Evolutionary conservation across 208 protist species (phyloP).

Genomic region (Endotrypanum monterogeii): DNA sequence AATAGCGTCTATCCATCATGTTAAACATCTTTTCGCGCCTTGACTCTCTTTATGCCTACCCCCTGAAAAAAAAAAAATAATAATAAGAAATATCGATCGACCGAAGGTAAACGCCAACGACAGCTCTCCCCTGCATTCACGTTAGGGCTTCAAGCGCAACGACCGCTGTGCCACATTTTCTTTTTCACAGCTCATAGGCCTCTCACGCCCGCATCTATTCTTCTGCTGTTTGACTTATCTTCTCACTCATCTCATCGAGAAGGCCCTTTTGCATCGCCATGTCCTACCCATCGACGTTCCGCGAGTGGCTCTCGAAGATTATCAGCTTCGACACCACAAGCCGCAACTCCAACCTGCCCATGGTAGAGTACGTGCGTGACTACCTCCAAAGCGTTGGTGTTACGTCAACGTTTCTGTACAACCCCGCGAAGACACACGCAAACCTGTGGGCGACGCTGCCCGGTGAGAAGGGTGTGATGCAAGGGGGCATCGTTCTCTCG

Average conservation of each 20-base stretch:
- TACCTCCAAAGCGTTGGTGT: conserved; percentile 37
- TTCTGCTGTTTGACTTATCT: neutral
- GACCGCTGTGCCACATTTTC: neutral
- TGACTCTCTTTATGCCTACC: neutral
- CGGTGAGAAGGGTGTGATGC: conserved; percentile 38
- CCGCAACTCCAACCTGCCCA: conserved; percentile 53
- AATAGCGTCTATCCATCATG: no score
- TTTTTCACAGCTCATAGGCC: neutral
- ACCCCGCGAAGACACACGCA: conserved; percentile 44
- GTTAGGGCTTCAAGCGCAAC: neutral
- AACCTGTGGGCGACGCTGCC: conserved; percentile 70
- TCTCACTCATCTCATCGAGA: no score
- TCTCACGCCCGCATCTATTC: neutral
- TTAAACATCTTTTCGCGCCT: neutral
- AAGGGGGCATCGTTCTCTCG: conserved; percentile 63
- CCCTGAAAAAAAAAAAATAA: neutral
- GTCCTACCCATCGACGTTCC: conserved; percentile 20
- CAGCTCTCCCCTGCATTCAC: neutral
- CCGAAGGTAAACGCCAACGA: neutral
- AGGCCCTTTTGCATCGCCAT: neutral
- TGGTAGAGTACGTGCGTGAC: conserved; percentile 45
- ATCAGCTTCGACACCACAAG: conserved; percentile 68
- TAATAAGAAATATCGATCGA: neutral
- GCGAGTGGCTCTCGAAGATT: conserved; percentile 47
- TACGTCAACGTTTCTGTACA: conserved; percentile 36